These are phyloP conservation scores for Pulveroboletus sp. DNA, from an alignment of 768 basidiomycete genomes.

Conservation along the genomic window DNA sequence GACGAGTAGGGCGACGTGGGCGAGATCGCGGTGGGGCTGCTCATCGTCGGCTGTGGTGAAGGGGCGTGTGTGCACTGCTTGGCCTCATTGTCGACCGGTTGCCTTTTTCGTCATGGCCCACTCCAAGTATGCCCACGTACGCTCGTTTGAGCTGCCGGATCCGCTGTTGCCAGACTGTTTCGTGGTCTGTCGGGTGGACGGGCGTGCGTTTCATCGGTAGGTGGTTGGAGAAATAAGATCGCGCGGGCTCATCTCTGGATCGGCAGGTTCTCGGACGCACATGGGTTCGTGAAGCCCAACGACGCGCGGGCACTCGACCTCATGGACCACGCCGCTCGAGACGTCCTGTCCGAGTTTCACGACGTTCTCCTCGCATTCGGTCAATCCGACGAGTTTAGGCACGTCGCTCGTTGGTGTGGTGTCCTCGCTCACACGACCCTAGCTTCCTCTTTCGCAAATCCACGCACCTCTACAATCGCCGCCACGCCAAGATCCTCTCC, in stretches of 20 bases:
- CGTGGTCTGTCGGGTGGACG: slow-evolving; percentile 86
- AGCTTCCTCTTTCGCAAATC: slow-evolving; percentile 86
- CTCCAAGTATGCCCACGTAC: slow-evolving; percentile 90
- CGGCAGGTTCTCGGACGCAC: slow-evolving; percentile 80
- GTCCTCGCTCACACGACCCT: neutral
- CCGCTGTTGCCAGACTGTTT: slow-evolving; percentile 79
- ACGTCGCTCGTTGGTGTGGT: too few relatives aligned
- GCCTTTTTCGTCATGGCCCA: slow-evolving; percentile 68
- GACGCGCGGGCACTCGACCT: slow-evolving; percentile 81
- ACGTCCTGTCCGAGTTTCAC: slow-evolving; percentile 76
- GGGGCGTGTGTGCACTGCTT: too few relatives aligned
- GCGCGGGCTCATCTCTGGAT: neutral
- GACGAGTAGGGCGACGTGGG: slow-evolving; percentile 27
- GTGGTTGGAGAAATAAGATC: slow-evolving; percentile 4
- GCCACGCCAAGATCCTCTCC: slow-evolving; percentile 83
- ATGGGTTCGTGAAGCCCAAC: slow-evolving; percentile 87
- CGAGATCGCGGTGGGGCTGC: too few relatives aligned
- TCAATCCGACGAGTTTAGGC: slow-evolving; percentile 98
- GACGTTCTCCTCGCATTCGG: slow-evolving; percentile 91
- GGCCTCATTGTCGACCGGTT: slow-evolving; percentile 2
- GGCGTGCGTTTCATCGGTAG: slow-evolving; percentile 91
- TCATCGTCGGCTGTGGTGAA: slow-evolving; percentile 14
- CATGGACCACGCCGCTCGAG: slow-evolving; percentile 88
- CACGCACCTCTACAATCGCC: slow-evolving; percentile 79
- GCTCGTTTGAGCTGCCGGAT: slow-evolving; percentile 87